phyloP scores from a whole-genome alignment of 768 basidiomycete species.

The Coprinopsis sp. region DNA sequence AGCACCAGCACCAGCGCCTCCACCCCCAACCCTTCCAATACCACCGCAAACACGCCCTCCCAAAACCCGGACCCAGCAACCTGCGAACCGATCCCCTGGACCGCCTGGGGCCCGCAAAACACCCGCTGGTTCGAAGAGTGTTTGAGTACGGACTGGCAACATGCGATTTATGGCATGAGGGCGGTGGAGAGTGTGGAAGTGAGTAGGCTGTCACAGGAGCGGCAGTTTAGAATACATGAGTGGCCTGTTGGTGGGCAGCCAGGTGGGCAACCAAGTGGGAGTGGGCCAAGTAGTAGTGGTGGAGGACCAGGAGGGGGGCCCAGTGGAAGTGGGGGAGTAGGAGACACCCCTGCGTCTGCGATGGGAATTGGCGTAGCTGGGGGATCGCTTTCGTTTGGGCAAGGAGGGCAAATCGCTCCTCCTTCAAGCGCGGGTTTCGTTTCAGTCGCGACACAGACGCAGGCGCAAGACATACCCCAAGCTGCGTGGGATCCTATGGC shows the following conservation, averaged over 20 bases:
- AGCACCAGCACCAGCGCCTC: not conserved
- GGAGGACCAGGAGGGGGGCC: no score
- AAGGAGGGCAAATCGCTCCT: no score
- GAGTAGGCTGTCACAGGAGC: conserved; percentile 5
- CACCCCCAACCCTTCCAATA: not conserved
- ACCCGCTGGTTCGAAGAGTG: conserved; percentile 53
- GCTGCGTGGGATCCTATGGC: no score
- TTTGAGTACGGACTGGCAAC: conserved; percentile 51
- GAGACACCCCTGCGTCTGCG: no score
- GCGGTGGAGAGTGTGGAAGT: conserved; percentile 40
- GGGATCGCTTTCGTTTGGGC: no score
- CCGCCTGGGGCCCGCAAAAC: conserved; percentile 45
- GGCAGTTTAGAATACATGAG: conserved; percentile 6
- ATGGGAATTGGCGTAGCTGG: no score
- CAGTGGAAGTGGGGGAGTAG: no score
- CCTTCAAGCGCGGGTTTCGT: no score
- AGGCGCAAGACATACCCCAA: no score
- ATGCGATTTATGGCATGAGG: conserved; percentile 47
- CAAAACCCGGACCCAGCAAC: conserved; percentile 7
- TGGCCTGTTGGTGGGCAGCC: conserved; percentile 1
- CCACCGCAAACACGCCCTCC: conserved; percentile 5
- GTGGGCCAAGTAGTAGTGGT: not conserved
- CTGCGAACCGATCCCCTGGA: conserved; percentile 35
- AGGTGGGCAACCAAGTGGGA: not conserved
- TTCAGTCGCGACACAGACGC: no score